Evolutionary conservation across 2,329 filamentous ascomycete genomes (phyloP), one percentile per base, ranked within the genome.

Genomic region (Dothideomycetes sp.): DNA sequence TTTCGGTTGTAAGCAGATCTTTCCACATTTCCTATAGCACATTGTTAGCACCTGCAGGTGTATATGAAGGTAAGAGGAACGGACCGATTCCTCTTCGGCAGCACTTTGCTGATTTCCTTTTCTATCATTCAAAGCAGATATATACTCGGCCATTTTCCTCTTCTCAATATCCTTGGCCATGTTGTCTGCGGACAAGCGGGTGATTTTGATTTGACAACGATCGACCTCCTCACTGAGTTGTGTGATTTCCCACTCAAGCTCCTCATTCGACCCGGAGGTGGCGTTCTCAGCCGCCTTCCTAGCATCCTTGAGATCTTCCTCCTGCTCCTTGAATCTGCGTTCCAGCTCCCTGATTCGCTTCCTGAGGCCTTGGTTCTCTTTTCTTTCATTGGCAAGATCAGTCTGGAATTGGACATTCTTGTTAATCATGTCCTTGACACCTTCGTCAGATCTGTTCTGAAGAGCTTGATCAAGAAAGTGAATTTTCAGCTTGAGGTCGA

Each of bases 391-490:
- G 3, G 89, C 79, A 33, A 95, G 75, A 45, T 84, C 85, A 0
- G 89, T 94, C 61, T 93, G 91, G 36, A 96, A 73, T 57, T 95
- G 87, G 4, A 96, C 89, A 52, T 95, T 98, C 61, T 95, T 89
- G 33, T 86, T 87, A 52, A 96, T 94, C 81, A 95, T 93, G 58
- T 95, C 89, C 63, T 94, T 94, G 58, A 98, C 81, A 47, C 88
- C 87, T 63, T 96, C 89, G 58, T 96, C 89, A 2, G 88, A 95
- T 31, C 93, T 75, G 56, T 89, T 91, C 60, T 94, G 87, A 15
- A 98, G 67, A 2, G 89, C 83, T 59, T 96, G 85, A 53, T 89
- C 93, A 36, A 98, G 73, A 55, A 95, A 98, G 70, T 95, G 93
- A 48, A 96, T 91, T 58, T 94, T 93, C 62, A 96, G 79, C 62